Evolutionary conservation across 164 flowering plant species (phyloP).

Genomic region (Protea cynaroides): DNA sequence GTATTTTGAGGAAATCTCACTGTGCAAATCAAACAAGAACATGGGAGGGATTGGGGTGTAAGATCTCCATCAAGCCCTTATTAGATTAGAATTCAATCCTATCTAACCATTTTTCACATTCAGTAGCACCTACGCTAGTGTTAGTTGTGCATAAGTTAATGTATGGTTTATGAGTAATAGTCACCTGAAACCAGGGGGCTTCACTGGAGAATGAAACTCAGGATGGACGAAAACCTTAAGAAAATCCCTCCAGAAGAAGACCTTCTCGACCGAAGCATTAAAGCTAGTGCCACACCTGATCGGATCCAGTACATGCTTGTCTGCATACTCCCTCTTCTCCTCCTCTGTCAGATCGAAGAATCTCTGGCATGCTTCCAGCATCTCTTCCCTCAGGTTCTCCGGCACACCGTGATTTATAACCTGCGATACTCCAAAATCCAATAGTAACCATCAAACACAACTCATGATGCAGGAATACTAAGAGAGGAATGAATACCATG

Average conservation of each 20-base stretch:
- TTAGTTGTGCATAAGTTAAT: too few relatives aligned
- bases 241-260: constrained; percentile 69
- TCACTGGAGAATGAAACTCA: constrained; percentile 40
- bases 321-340: constrained; percentile 41
- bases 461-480: too few relatives aligned
- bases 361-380: constrained; percentile 26
- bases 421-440: constrained; percentile 19
- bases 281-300: constrained; percentile 67
- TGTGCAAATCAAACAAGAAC: constrained; percentile 9
- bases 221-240: constrained; percentile 66
- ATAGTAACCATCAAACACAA: not conserved
- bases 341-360: constrained; percentile 56
- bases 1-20: constrained; percentile 41
- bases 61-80: too few relatives aligned
- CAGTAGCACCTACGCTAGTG: too few relatives aligned
- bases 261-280: constrained; percentile 37
- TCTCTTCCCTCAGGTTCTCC: constrained; percentile 32
- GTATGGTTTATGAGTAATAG: too few relatives aligned
- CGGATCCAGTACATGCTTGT: constrained; percentile 40
- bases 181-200: constrained; percentile 51
- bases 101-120: too few relatives aligned
- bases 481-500: constrained; percentile 27
- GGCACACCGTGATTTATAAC: constrained; percentile 66
- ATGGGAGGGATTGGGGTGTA: not conserved
- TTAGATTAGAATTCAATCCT: too few relatives aligned